phyloP scores from a whole-genome alignment of 169 alveolate genomes.

The Cryptosporidium ryanae region DNA sequence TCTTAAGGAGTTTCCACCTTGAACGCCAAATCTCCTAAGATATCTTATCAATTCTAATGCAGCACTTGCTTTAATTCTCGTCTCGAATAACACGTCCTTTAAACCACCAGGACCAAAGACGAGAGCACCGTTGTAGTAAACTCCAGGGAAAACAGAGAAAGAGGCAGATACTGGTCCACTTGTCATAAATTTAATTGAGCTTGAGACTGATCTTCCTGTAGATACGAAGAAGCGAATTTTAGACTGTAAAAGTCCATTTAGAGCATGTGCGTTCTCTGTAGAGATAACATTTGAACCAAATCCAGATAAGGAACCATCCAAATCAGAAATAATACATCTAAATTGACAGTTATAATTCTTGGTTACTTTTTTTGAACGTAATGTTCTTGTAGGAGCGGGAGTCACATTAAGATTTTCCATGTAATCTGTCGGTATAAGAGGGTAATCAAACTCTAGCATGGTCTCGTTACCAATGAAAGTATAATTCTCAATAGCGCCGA shows the following conservation, averaged over 20 bases:
- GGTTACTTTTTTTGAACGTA: slow-evolving; percentile 14
- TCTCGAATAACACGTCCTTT: slow-evolving; percentile 31
- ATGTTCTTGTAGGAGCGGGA: background rate
- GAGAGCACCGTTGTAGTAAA: slow-evolving; percentile 65
- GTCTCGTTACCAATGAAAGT: too few species aligned
- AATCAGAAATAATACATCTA: slow-evolving; percentile 37
- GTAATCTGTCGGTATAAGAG: too few species aligned
- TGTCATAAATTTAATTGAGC: slow-evolving; percentile 33
- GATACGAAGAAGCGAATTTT: slow-evolving; percentile 31
- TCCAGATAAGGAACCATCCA: slow-evolving; percentile 44
- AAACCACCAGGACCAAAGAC: slow-evolving; percentile 48
- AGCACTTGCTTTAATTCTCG: background rate
- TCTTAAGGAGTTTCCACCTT: slow-evolving; percentile 18
- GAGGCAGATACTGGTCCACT: background rate
- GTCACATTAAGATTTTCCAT: too few species aligned
- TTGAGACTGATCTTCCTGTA: slow-evolving; percentile 35
- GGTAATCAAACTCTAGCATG: too few species aligned
- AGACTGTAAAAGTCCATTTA: background rate
- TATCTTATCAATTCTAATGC: slow-evolving; percentile 38
- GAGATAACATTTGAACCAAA: slow-evolving; percentile 3
- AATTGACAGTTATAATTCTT: slow-evolving; percentile 29
- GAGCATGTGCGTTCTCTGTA: background rate
- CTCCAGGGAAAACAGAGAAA: slow-evolving; percentile 56
- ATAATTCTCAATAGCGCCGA: too few species aligned
- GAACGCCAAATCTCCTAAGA: slow-evolving; percentile 11